Base-by-base conservation (phyloP, 768 basidiomycete species). In the Rhizopogon vinicolor region DNA sequence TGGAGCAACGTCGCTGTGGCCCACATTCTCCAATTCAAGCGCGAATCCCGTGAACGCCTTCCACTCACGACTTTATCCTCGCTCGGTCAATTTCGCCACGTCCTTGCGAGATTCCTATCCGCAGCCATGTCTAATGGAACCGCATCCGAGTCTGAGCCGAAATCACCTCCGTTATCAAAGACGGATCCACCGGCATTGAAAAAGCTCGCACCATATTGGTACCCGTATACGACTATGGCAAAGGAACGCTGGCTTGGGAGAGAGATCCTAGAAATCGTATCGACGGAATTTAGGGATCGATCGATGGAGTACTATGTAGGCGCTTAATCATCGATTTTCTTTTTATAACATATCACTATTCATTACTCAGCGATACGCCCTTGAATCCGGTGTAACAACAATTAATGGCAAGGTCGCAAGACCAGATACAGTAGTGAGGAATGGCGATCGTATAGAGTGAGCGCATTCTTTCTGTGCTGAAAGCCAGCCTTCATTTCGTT, bases 231-330 rank as follows among this genome's bases (percentile, higher is more conserved):
- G 8, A 96, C 93, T 0, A 94, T 88, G 84, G 92, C 93, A 19
- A 98, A 98, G 69, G 81, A 85, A 51, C 81, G 94, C 29, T 97
- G 94, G 93, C 76, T 92, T 39, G 86, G 89, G 35, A 77, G 94
- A 45, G 89, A 93, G 68, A 78, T 97, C 39, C 72, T 98, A 22
- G 94, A 98, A 70, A 86, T 97, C 40, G 87, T 98, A 14, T 92
- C 90, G 0, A 95, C 93, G 0, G 94, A 98, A 69, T 98, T 96
- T 66, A 78, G 94, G 52, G 94, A 97, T 75, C 79, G 94, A 48
- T 91, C 88, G 13, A 87, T 94, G 79, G 94, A 98, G 63, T 98
- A 95, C 69, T 97, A 98, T 78, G 93, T 95, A 72, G 66, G 92
- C 81, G 40, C 42, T 22, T 54, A 45, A 51, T 35, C 16, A 7